Percentiles rank a stretch among this genome's conserved stretches.
Conservation (phyloP, 1,139 yeast species). For the Scheffersomyces quercinus region DNA sequence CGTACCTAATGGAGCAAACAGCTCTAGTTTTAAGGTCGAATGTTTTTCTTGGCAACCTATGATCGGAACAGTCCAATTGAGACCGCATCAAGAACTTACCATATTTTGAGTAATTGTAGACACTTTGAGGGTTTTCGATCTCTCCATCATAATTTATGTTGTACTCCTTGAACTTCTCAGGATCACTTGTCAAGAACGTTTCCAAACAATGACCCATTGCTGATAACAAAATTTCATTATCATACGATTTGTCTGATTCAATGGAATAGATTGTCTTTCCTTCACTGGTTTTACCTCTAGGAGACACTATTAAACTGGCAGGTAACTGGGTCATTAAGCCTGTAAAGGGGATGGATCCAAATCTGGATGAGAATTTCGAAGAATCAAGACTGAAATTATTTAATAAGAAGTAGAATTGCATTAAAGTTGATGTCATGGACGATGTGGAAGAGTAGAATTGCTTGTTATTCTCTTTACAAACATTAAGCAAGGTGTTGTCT, state of each 20-base stretch:
- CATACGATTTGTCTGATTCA: constrained; percentile 69
- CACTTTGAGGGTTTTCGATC: constrained; percentile 12
- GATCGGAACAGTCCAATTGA: constrained; percentile 83
- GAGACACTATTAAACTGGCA: constrained; percentile 42
- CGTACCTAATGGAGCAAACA: constrained; percentile 81
- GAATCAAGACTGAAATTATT: constrained; percentile 38
- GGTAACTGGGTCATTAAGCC: constrained; percentile 34
- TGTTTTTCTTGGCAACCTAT: constrained; percentile 78
- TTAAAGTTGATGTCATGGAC: constrained; percentile 75
- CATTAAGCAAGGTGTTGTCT: constrained; percentile 45
- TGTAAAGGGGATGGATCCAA: constrained; percentile 38
- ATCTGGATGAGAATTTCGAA: constrained; percentile 17
- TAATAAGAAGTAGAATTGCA: constrained; percentile 76
- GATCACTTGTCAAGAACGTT: constrained; percentile 63
- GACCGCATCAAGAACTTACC: constrained; percentile 82
- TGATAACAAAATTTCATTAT: constrained; percentile 70
- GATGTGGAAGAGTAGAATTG: constrained; percentile 81
- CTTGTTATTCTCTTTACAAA: constrained; percentile 44
- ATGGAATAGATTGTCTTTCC: constrained; percentile 55
- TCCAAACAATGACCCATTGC: constrained; percentile 80
- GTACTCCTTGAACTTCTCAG: constrained; percentile 44
- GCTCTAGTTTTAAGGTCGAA: constrained; percentile 94
- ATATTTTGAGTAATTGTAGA: constrained; percentile 71
- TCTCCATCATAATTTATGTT: constrained; percentile 5
- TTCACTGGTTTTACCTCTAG: constrained; percentile 27